Base-by-base conservation (phyloP, 257 asterid genomes). In the Handroanthus guayacan region DNA sequence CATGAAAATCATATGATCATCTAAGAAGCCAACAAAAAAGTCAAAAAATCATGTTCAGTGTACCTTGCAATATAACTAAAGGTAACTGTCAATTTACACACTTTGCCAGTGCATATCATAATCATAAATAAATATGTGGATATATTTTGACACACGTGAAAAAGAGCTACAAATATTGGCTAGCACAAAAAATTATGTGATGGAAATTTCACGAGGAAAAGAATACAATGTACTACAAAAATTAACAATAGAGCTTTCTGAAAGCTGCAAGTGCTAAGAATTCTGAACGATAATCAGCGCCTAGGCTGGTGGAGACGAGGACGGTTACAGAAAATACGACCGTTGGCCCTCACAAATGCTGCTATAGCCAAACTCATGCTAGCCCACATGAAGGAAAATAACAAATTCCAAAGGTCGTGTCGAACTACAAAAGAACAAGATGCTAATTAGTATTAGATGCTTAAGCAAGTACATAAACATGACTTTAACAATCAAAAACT, bases 231-330 rank as follows among this genome's bases (percentile, higher is more conserved):
- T 61, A 41, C 45, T 61, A 47, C 75, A 82, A 69, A 62, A 82
- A 71, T 55, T 58, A 62, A 51, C 74, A 55, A 36, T 37, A 66
- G 37, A 52, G 16, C 41, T n/a, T 48, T 79, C 56, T 47, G 69
- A n/a, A 70, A 62, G 75, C 38, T 41, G 71, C 69, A 75, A 79
- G 65, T 71, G 69, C 16, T 11, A 47, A 71, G 36, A 52, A 36
- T 44, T 18, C 47, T 3, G 37, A 62, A 34, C 25, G 50, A 56
- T 78, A 77, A 80, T 92, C 91, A 92, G 78, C 62, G 86, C 66
- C 96, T 81, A 41, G 99, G 94, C 82, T 90, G 94, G 89, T 89
- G 92, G 69, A 95, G 89, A 63, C 97, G 97, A 64, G 99, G 99
- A 12, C 99, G 95, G 84, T 95, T 95, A 69, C 99, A 95, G 95